Base-by-base conservation (phyloP, 192 early-diverging fungal genomes). In the Pilobolus umbonatus region DNA sequence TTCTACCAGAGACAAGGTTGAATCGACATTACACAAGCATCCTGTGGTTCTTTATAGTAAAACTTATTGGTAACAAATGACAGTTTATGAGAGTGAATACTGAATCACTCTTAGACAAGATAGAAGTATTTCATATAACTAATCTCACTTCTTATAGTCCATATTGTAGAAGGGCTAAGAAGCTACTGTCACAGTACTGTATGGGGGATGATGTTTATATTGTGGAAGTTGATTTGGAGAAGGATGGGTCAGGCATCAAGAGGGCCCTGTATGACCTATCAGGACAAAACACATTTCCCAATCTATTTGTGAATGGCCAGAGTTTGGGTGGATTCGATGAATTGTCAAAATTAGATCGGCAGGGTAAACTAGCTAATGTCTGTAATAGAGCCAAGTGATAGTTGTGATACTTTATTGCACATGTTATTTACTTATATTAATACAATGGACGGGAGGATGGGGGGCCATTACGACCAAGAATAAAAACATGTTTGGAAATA, bases 31-130 rank as follows among this genome's bases (percentile, higher is more conserved):
- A 25, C 49, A 40, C 10, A 52, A 54, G 10, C 26, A 63, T 21
- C 61, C 61, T 11, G 17, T 49, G n/a, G 55, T 64, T 7, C 28
- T 69, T 14, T 69, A 64, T 19, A 69, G 67, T 55, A 69, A 69
- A 45, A 58, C 67, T 35, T 69, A 69, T 38, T 69, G 67, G 67
- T 69, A 69, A 54, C 26, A 12, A 5, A 45, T 7, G 15, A 30
- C 28, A 45, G 15, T 1, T 39, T 32, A 25, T 12, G 7, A 10
- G 38, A 55, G 5, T 54, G 22, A 29, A 36, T 28, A 47, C 11
- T 35, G 15, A 30, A 6, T 28, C 32, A 4, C 19, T 8, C 34
- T 8, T 35, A 35, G 6, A 35, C n/a, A n/a, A n/a, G n/a, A n/a
- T 35, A 35, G 11, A 8, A 35, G 0, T 40, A 7, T 3, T 25